Conservation (phyloP, 371 early-diverging fungal species). For the Lichtheimia ramosa region DNA sequence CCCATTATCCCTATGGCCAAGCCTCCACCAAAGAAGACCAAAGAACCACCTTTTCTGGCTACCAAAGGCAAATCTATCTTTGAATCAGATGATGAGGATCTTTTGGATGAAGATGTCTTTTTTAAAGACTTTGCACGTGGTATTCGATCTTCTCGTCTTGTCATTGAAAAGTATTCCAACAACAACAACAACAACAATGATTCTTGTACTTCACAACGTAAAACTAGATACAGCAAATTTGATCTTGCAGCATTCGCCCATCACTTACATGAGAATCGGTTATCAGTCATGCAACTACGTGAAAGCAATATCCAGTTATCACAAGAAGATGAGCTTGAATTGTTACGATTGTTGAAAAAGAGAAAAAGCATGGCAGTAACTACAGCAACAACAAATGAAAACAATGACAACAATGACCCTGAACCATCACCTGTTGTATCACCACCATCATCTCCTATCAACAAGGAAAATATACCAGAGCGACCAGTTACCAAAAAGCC, state of each 20-base stretch:
- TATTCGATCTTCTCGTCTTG: no score
- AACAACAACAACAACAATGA: not conserved
- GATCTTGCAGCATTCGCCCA: slow-evolving; percentile 42
- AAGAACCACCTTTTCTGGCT: not conserved
- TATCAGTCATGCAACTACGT: slow-evolving; percentile 40
- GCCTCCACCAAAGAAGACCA: slow-evolving; percentile 9
- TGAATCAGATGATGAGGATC: slow-evolving; percentile 31
- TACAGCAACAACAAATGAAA: not conserved
- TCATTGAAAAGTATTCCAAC: no score
- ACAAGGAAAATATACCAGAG: not conserved
- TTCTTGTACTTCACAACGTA: no score
- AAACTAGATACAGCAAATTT: slow-evolving; percentile 16
- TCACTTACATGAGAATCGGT: slow-evolving; percentile 44
- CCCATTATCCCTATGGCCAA: slow-evolving; percentile 8
- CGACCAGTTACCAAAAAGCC: slow-evolving; percentile 18
- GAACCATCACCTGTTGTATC: not conserved
- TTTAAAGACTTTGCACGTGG: slow-evolving; percentile 33
- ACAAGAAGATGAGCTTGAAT: slow-evolving; percentile 45
- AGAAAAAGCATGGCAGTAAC: slow-evolving; percentile 15
- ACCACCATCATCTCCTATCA: slow-evolving; percentile 1
- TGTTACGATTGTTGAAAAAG: slow-evolving; percentile 28
- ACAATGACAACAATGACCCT: not conserved
- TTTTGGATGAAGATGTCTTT: slow-evolving; percentile 33
- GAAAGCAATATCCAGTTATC: slow-evolving; percentile 34
- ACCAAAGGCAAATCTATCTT: slow-evolving; percentile 6